Evolutionary conservation across 345 rosid species (phyloP).

Genomic region (Syzygium oleosum): DNA sequence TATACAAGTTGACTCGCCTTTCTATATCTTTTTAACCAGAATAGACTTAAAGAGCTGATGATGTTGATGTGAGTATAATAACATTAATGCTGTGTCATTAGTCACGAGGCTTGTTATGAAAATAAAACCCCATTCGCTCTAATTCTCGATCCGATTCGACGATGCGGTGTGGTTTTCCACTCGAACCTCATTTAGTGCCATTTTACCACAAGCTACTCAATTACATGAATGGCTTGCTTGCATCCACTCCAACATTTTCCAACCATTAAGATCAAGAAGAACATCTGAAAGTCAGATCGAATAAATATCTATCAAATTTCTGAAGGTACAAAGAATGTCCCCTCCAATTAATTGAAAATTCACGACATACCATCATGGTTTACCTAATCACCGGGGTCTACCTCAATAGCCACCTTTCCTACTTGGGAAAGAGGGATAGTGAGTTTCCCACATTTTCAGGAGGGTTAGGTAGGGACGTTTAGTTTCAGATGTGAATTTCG

Average conservation of each 20-base stretch:
- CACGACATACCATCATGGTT: not conserved
- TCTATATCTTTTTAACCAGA: not conserved
- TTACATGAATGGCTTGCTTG: not conserved
- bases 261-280: not conserved
- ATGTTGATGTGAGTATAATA: not conserved
- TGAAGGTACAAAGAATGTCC: not conserved
- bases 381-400: too few species aligned
- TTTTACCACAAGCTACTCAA: not conserved
- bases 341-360: not conserved
- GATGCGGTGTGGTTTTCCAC: not conserved
- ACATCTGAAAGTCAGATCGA: not conserved
- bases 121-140: not conserved
- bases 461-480: too few species aligned
- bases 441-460: too few species aligned
- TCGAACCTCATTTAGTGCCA: not conserved
- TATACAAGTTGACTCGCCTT: not conserved
- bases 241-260: not conserved
- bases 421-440: too few species aligned
- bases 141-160: not conserved
- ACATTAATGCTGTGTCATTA: not conserved
- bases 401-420: too few species aligned
- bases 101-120: not conserved
- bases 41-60: not conserved
- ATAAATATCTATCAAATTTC: not conserved
- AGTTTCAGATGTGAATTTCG: too few species aligned